Evolutionary conservation across 371 early-diverging fungal species (phyloP), one percentile per base, ranked within the genome.

Genomic region (Nosema muscidifuracis): DNA sequence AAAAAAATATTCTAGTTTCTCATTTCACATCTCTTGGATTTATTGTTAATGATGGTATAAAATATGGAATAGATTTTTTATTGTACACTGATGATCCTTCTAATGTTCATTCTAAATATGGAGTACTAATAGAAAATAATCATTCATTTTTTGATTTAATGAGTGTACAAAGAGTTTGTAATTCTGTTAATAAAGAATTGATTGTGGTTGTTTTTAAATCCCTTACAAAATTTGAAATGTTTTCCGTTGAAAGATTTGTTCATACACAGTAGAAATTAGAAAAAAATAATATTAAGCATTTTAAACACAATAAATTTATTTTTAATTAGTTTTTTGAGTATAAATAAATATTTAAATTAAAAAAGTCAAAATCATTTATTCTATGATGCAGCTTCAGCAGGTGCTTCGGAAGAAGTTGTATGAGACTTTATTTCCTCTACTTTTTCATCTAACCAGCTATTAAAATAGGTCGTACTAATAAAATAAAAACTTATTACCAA

Each of bases 41-140:
- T 65, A 26, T 56, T 30, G 58, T 74, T 0, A 65, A 42, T 16
- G 78, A 80, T 67, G 80, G 78, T 24, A 44, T 80, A 20, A 78
- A 78, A 67, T 80, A 77, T 60, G 80, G 80, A 16, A 44, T 78
- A 33, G 80, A 80, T 76, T 55, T 75, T 15, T 56, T 80, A 20
- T 12, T 77, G 13, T 80, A 80, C 53, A 77, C 78, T 9, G 78
- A 77, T 55, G 58, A 55, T 15, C 65, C 62, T 9, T 33, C 36
- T 12, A 71, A 68, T 53, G 80, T 80, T n/a, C 80, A 80, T 57
- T 75, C 76, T 22, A 76, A 69, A 56, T 79, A 79, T 60, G 79
- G 71, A 1, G 44, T 79, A 22, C 53, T 76, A 1, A 47, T 79
- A 43, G 62, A 74, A 26, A 34, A 50, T 18, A 43, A 34, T n/a